These are phyloP conservation scores for Schrenkiella parvula DNA, from an alignment of 345 rosid genomes.

Conservation along the genomic window DNA sequence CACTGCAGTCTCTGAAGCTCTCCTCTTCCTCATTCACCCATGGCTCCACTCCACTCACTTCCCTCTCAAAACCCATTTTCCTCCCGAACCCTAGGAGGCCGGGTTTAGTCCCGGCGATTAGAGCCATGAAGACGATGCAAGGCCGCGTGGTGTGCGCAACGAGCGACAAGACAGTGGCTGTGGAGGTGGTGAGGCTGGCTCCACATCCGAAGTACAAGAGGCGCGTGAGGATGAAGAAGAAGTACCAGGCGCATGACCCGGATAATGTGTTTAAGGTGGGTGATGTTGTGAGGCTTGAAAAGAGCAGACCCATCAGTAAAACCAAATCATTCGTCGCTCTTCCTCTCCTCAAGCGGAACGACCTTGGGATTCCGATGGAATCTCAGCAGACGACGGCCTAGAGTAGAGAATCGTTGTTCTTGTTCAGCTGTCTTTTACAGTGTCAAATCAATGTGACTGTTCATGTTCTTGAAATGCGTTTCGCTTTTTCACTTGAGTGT, in stretches of 20 bases:
- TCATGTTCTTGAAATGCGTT: background rate
- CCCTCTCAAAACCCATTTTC: conserved; percentile 45
- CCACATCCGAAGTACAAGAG: conserved; percentile 89
- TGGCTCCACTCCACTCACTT: conserved; percentile 48
- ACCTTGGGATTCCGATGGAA: conserved; percentile 64
- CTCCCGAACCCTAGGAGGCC: conserved; percentile 12
- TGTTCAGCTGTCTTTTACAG: no score
- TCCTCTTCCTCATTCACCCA: conserved; percentile 47
- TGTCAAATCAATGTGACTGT: background rate
- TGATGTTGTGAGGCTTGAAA: conserved; percentile 65
- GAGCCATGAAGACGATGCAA: conserved; percentile 71
- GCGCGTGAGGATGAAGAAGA: conserved; percentile 83
- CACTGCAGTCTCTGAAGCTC: conserved; percentile 44
- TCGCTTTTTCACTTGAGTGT: background rate
- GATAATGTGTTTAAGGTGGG: conserved; percentile 76
- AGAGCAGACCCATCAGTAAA: conserved; percentile 80
- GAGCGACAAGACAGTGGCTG: conserved; percentile 81
- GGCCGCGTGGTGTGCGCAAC: conserved; percentile 83
- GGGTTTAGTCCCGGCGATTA: conserved; percentile 41
- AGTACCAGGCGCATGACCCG: conserved; percentile 92
- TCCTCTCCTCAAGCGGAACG: conserved; percentile 40
- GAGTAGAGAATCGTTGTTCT: background rate
- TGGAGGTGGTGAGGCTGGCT: conserved; percentile 69
- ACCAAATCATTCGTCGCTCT: conserved; percentile 67
- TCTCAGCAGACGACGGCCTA: conserved; percentile 41